phyloP scores from a whole-genome alignment of 2,329 filamentous ascomycete genomes.

The Phialophora expanda region DNA sequence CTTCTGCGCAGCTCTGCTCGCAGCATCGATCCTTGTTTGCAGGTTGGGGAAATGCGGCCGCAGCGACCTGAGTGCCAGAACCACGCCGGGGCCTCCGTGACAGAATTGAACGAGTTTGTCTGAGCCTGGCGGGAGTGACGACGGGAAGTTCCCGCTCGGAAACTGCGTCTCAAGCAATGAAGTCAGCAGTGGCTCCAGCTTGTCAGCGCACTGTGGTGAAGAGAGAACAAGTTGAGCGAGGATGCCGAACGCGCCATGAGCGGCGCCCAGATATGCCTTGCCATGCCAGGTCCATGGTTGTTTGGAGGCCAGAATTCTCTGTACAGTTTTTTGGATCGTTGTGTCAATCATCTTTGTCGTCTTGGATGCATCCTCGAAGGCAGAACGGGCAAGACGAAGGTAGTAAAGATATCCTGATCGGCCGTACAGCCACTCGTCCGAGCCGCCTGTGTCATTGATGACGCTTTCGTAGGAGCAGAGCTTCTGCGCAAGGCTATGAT shows the following conservation, averaged over 20 bases:
- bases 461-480: slow-evolving; percentile 32
- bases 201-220: slow-evolving; percentile 44
- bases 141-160: slow-evolving; percentile 68
- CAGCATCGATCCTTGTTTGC: slow-evolving; percentile 27
- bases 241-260: slow-evolving; percentile 72
- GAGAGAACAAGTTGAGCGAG: slow-evolving; percentile 68
- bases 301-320: slow-evolving; percentile 62
- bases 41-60: slow-evolving; percentile 55
- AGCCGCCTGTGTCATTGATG: slow-evolving; percentile 47
- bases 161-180: slow-evolving; percentile 65
- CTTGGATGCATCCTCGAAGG: slow-evolving; percentile 57
- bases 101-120: slow-evolving; percentile 66
- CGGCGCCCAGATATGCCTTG: slow-evolving; percentile 68
- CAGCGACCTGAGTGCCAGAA: slow-evolving; percentile 64
- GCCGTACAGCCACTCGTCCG: slow-evolving; percentile 70
- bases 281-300: slow-evolving; percentile 69
- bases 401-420: slow-evolving; percentile 71
- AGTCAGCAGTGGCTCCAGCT: slow-evolving; percentile 60
- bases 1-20: slow-evolving; percentile 46
- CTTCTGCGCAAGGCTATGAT: slow-evolving; percentile 50
- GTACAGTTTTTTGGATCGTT: slow-evolving; percentile 62
- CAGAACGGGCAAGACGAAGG: slow-evolving; percentile 65
- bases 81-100: slow-evolving; percentile 69
- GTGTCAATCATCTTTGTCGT: slow-evolving; percentile 58
- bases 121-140: slow-evolving; percentile 45